A percentile compares a stretch with the other conserved stretches of the same genome.
Conservation (phyloP, 345 rosid species). For the Citrus trifoliata region DNA sequence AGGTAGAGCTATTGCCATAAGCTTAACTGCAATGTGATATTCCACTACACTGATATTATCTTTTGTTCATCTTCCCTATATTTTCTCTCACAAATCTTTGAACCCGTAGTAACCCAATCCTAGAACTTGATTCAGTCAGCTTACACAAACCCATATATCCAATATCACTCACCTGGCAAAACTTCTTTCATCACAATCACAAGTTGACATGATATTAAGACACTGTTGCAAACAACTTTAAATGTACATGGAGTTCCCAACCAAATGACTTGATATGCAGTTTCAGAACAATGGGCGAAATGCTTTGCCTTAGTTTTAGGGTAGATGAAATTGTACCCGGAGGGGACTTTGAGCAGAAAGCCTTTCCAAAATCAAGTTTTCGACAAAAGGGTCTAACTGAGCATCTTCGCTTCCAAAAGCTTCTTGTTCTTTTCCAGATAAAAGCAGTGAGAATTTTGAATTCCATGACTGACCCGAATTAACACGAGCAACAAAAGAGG, state of each 20-base stretch:
- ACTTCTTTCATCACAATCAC: background rate
- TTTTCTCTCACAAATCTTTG: background rate
- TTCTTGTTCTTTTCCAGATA: slow-evolving; percentile 52
- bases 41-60: no score
- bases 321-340: slow-evolving; percentile 49
- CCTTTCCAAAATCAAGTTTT: slow-evolving; percentile 91
- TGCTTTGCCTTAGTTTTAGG: background rate
- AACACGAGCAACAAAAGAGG: slow-evolving; percentile 80
- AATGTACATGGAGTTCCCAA: background rate
- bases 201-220: background rate
- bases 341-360: slow-evolving; percentile 94
- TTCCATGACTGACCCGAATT: slow-evolving; percentile 86
- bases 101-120: background rate
- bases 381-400: slow-evolving; percentile 74
- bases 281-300: background rate
- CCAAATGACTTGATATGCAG: slow-evolving; percentile 3
- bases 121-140: background rate
- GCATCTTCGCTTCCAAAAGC: slow-evolving; percentile 43
- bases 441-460: slow-evolving; percentile 57
- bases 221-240: background rate
- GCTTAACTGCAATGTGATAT: background rate
- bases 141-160: background rate
- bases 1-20: background rate
- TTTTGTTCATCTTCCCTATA: background rate
- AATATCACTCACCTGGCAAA: no score